Percentiles rank a stretch among this genome's conserved stretches.
Evolutionary conservation across 1,284 basidiomycete genomes (phyloP).

Genomic region (Schizophyllum commune): DNA sequence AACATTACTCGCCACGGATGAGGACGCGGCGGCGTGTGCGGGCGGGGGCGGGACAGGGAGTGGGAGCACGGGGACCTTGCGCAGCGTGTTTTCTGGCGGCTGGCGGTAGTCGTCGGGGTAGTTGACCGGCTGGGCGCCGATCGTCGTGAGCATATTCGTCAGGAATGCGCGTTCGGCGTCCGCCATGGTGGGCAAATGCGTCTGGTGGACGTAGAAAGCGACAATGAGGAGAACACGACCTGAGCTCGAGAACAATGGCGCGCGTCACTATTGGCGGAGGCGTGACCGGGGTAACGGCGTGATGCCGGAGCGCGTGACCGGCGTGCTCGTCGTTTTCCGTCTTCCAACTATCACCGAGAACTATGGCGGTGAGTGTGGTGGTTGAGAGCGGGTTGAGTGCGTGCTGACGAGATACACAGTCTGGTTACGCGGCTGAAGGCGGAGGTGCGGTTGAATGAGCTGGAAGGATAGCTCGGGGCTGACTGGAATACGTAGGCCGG

Average conservation of each 20-base stretch:
- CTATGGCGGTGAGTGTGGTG: background rate
- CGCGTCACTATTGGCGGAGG: background rate
- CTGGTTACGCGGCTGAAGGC: background rate
- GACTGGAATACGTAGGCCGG: slow-evolving; percentile 2
- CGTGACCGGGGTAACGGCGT: background rate
- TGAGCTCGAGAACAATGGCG: background rate
- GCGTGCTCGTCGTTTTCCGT: background rate
- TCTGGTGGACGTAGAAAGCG: no score
- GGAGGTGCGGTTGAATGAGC: background rate
- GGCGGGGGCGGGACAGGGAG: slow-evolving; percentile 57
- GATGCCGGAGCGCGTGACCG: background rate
- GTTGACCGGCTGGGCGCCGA: slow-evolving; percentile 62
- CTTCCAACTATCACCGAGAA: background rate
- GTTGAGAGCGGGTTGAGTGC: background rate
- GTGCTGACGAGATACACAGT: background rate
- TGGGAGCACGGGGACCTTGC: slow-evolving; percentile 64
- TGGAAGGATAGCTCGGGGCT: background rate
- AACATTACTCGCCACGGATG: slow-evolving; percentile 39
- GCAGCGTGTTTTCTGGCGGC: slow-evolving; percentile 61
- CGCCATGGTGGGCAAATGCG: slow-evolving; percentile 17
- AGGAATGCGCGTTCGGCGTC: slow-evolving; percentile 68
- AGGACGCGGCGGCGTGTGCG: slow-evolving; percentile 24
- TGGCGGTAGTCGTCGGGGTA: slow-evolving; percentile 75
- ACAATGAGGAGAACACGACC: background rate
- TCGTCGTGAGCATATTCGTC: slow-evolving; percentile 61